phyloP scores from a whole-genome alignment of 768 basidiomycete genomes.

The Leccinum obscurum region DNA sequence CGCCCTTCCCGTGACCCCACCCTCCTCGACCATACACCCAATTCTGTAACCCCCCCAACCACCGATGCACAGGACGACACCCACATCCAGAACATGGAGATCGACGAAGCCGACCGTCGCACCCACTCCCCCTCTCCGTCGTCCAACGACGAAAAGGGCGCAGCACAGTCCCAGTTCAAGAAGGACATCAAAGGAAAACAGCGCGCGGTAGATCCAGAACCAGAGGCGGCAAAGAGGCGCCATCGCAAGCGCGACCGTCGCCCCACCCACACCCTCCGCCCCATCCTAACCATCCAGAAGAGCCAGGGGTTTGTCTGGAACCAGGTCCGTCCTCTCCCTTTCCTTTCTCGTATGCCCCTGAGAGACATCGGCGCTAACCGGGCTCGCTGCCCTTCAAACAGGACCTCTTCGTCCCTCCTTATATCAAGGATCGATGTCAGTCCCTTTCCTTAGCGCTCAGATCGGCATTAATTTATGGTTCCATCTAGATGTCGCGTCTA shows the following conservation, averaged over 20 bases:
- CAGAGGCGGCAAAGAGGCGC: constrained; percentile 48
- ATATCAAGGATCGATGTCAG: constrained; percentile 89
- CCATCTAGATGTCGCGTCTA: constrained; percentile 71
- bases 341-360: neutral
- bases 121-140: constrained; percentile 2
- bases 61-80: constrained; percentile 44
- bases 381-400: constrained; percentile 27
- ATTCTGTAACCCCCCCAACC: constrained; percentile 18
- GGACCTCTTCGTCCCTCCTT: constrained; percentile 87
- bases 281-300: constrained; percentile 82
- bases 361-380: constrained; percentile 1
- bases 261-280: constrained; percentile 63
- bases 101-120: constrained; percentile 39
- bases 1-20: constrained; percentile 27
- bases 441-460: constrained; percentile 27
- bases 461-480: neutral
- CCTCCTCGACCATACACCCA: constrained; percentile 28
- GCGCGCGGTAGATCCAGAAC: constrained; percentile 69
- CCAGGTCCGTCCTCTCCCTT: constrained; percentile 54
- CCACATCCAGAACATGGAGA: constrained; percentile 53
- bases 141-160: constrained; percentile 36
- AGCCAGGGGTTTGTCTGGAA: constrained; percentile 94
- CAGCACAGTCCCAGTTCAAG: constrained; percentile 42
- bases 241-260: constrained; percentile 56
- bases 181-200: constrained; percentile 81